Percentiles rank a stretch among this genome's conserved stretches.
Conservation (phyloP, 305 asterid species). For the Nicotiana rustica region DNA sequence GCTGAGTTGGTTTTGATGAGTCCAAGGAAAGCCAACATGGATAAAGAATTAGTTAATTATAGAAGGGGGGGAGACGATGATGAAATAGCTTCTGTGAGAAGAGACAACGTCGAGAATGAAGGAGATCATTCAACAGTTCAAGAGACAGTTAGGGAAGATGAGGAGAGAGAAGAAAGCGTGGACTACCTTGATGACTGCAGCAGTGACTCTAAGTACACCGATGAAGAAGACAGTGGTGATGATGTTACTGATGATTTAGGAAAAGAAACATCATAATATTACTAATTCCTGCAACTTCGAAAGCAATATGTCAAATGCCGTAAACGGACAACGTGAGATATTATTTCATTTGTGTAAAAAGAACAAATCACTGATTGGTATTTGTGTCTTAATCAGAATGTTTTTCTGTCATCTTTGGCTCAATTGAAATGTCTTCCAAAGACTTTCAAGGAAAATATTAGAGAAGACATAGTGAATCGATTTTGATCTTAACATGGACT, state of each 20-base stretch:
- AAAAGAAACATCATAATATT: too few relatives aligned
- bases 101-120: conserved; percentile 41
- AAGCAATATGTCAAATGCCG: too few relatives aligned
- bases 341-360: too few relatives aligned
- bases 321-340: too few relatives aligned
- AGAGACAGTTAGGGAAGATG: conserved; percentile 35
- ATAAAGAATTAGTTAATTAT: conserved; percentile 54
- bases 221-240: conserved; percentile 44
- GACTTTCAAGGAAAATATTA: too few relatives aligned
- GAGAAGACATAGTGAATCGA: too few relatives aligned
- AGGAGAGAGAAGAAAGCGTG: conserved; percentile 39
- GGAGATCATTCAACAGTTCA: conserved; percentile 35
- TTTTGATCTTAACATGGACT: too few relatives aligned
- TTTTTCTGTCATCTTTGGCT: too few relatives aligned
- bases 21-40: conserved; percentile 71
- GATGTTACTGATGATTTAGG: conserved; percentile 34
- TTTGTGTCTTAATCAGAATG: too few relatives aligned
- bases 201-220: conserved; percentile 47
- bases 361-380: too few relatives aligned
- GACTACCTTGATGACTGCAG: conserved; percentile 43
- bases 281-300: too few relatives aligned
- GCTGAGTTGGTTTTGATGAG: conserved; percentile 69
- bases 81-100: conserved; percentile 39
- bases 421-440: too few relatives aligned
- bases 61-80: conserved; percentile 53